Evolutionary conservation across 768 basidiomycete species (phyloP), one percentile per base, ranked within the genome.

Genomic region (Mycena chlorophos): DNA sequence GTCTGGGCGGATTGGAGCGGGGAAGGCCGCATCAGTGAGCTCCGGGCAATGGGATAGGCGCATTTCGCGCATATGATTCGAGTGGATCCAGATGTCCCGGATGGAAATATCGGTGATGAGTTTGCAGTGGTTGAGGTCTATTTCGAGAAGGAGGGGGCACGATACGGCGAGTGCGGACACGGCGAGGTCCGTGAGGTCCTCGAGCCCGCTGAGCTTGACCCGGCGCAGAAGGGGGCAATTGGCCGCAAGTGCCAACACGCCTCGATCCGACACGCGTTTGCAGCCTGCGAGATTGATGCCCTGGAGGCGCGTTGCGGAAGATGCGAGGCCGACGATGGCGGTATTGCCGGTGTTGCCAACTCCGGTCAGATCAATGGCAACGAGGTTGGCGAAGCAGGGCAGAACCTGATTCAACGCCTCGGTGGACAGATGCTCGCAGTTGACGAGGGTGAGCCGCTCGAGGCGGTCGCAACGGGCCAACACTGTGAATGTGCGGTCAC

Each of bases 281-380:
- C 97, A 98, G 6, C 87, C 88, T 23, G 84, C 83, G 38, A 98
- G 75, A 69, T 98, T 98, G 69, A 98, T 85, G 34, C 96, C 97
- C 68, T 97, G 96, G 27, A 98, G 71, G 54, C 85, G 85, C 63
- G 73, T 82, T 42, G 92, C 89, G 17, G 81, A 77, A 26, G 73
- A 66, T 29, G 92, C 89, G 25, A 98, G 79, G 34, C 83, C 83
- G 38, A 82, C 74, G 57, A 98, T 74, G 52, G 91, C 84, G 22
- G 74, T 72, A 71, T 95, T 89, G 25, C 86, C 83, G 3, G 87
- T 84, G 52, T 84, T 79, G 31, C 67, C 67, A 20, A 94, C 88
- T 56, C 85, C 84, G 0, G 86, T 88, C 51, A 96, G 80, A 71
- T 97, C 95, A 63, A 95, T 78, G 28, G 94, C 89, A 51, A 93